Evolutionary conservation across 768 basidiomycete genomes (phyloP).

Genomic region (Lanmaoa pseudosensibilis): DNA sequence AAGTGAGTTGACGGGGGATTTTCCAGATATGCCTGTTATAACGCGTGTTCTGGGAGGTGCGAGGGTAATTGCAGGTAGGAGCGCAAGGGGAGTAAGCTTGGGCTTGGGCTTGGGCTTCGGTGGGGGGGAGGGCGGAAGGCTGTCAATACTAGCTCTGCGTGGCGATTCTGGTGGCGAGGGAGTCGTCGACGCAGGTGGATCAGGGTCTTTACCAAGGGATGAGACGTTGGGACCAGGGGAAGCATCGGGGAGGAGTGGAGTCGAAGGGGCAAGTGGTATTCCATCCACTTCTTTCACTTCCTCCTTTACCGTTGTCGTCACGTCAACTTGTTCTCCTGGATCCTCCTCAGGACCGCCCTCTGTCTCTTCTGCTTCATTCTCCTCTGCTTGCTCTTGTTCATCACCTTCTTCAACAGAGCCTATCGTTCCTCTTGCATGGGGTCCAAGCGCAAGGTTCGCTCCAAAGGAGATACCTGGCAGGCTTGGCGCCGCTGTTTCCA

Average conservation of each 20-base stretch:
- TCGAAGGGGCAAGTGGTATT: not conserved
- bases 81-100: constrained; percentile 13
- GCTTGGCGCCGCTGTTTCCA: constrained; percentile 8
- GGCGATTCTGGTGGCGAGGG: constrained; percentile 3
- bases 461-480: constrained; percentile 21
- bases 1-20: constrained; percentile 24
- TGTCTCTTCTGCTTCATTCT: not conserved
- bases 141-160: constrained; percentile 13
- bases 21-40: constrained; percentile 24
- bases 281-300: not conserved
- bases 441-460: constrained; percentile 19
- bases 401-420: constrained; percentile 10
- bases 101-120: constrained; percentile 23
- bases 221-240: constrained; percentile 12
- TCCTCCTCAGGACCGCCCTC: not conserved
- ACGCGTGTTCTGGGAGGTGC: constrained; percentile 19
- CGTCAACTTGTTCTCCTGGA: constrained; percentile 1
- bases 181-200: constrained; percentile 2
- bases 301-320: not conserved
- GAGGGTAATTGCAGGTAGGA: constrained; percentile 7
- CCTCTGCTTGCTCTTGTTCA: constrained; percentile 6
- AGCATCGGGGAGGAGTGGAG: constrained; percentile 14
- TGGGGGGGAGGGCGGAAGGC: constrained; percentile 21
- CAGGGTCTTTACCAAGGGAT: constrained; percentile 11
- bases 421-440: constrained; percentile 6